A percentile compares a stretch with the other conserved stretches of the same genome.
These are phyloP conservation scores for Eimeria acervulina DNA, from an alignment of 169 alveolate genomes.

Conservation along the genomic window DNA sequence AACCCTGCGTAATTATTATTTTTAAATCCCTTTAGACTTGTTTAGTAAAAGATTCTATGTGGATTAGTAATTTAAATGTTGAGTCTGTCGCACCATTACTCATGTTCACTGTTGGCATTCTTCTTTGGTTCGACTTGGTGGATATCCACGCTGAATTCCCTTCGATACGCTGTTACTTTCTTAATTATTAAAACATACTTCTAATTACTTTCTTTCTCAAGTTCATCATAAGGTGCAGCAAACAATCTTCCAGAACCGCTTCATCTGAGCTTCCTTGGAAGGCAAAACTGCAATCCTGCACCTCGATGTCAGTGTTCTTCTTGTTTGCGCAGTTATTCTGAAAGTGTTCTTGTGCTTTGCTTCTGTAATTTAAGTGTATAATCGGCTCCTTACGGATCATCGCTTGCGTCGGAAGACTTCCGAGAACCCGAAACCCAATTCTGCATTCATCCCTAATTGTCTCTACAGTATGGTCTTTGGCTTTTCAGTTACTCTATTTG, in stretches of 20 bases:
- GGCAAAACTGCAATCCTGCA: no score
- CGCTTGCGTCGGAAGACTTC: background rate
- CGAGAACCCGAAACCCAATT: no score
- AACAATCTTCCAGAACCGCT: no score
- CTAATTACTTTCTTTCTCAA: background rate
- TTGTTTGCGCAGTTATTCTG: background rate
- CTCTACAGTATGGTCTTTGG: no score
- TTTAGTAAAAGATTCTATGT: background rate
- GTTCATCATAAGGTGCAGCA: background rate
- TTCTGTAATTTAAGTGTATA: background rate
- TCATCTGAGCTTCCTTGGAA: no score
- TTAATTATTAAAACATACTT: no score
- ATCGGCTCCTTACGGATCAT: background rate
- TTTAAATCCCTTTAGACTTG: background rate
- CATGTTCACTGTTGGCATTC: no score
- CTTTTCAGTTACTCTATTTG: no score
- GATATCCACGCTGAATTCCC: no score
- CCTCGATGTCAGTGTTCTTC: no score
- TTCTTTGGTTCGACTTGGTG: no score
- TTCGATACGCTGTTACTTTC: background rate
- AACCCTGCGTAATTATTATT: background rate
- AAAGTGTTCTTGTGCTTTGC: background rate
- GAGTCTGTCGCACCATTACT: no score
- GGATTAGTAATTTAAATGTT: background rate
- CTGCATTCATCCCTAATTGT: background rate